These are phyloP conservation scores for Fraxinus sp. DNA, from an alignment of 305 asterid species.

Conservation along the genomic window DNA sequence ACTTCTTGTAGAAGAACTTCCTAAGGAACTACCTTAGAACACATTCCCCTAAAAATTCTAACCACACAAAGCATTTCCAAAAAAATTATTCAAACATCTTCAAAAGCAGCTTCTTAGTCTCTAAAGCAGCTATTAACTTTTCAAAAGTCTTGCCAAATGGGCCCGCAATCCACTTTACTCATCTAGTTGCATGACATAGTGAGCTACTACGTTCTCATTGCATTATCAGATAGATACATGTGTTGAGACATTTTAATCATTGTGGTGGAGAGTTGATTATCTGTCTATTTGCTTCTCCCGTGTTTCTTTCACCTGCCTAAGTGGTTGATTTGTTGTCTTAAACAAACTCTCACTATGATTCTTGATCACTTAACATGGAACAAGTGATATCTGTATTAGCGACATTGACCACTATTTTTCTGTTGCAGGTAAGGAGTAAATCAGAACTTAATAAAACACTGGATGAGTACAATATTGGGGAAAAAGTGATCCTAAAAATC, in stretches of 20 bases:
- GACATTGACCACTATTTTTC: background rate
- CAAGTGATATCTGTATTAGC: background rate
- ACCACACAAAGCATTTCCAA: background rate
- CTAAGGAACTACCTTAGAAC: background rate
- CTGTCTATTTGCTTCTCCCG: background rate
- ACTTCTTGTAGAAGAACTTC: background rate
- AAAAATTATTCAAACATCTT: background rate
- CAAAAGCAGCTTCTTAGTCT: background rate
- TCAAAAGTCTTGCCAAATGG: background rate
- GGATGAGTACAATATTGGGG: constrained; percentile 75
- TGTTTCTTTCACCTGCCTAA: background rate
- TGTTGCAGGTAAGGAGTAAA: constrained; percentile 67
- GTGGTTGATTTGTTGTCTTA: background rate
- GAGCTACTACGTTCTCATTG: background rate
- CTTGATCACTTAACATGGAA: background rate
- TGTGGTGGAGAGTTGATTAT: background rate
- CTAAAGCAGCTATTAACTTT: background rate
- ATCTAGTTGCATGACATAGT: background rate
- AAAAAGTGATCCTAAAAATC: constrained; percentile 59
- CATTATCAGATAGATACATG: background rate
- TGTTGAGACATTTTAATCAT: background rate
- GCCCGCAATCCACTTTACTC: background rate
- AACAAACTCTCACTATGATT: background rate
- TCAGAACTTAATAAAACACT: constrained; percentile 63
- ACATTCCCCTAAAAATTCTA: background rate